phyloP scores from a whole-genome alignment of 192 early-diverging fungal genomes.

The Coemansia biformis region DNA sequence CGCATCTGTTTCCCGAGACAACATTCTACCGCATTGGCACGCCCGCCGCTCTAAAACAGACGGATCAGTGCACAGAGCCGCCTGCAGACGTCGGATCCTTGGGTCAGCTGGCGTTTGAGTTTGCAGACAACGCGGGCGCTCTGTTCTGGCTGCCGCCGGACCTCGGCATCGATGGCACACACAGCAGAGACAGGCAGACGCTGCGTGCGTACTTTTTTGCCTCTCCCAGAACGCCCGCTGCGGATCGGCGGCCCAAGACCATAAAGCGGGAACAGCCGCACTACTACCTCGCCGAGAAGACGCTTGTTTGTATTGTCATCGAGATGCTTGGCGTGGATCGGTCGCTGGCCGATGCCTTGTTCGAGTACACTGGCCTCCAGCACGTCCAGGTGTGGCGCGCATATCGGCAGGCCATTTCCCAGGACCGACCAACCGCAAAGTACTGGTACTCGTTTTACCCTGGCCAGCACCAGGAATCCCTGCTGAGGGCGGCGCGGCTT shows the following conservation, averaged over 20 bases:
- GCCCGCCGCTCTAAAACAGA: background rate
- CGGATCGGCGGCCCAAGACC: slow-evolving; percentile 7
- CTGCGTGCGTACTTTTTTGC: slow-evolving; percentile 1
- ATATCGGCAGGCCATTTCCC: slow-evolving; percentile 15
- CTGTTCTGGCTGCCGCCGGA: slow-evolving; percentile 54
- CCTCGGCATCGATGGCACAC: slow-evolving; percentile 42
- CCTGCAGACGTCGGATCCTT: too few species aligned
- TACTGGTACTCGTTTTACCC: slow-evolving; percentile 30
- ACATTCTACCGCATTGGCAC: slow-evolving; percentile 31
- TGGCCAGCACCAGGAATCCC: background rate
- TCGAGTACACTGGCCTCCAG: slow-evolving; percentile 5
- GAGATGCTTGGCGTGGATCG: slow-evolving; percentile 3
- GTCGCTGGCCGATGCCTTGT: slow-evolving; percentile 6
- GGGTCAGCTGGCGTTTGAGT: slow-evolving; percentile 54
- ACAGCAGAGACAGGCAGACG: slow-evolving; percentile 12
- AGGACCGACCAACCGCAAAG: slow-evolving; percentile 15
- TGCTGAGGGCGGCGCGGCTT: background rate
- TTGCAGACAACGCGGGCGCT: slow-evolving; percentile 52
- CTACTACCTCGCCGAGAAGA: slow-evolving; percentile 13
- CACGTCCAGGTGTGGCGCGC: slow-evolving; percentile 22
- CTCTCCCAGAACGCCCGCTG: too few species aligned
- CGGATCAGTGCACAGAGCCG: background rate
- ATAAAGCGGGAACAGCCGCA: slow-evolving; percentile 16
- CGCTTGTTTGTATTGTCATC: slow-evolving; percentile 19
- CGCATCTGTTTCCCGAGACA: slow-evolving; percentile 51